These are phyloP conservation scores for Colletotrichum falcatum DNA, from an alignment of 2,329 filamentous ascomycete species.

Conservation along the genomic window DNA sequence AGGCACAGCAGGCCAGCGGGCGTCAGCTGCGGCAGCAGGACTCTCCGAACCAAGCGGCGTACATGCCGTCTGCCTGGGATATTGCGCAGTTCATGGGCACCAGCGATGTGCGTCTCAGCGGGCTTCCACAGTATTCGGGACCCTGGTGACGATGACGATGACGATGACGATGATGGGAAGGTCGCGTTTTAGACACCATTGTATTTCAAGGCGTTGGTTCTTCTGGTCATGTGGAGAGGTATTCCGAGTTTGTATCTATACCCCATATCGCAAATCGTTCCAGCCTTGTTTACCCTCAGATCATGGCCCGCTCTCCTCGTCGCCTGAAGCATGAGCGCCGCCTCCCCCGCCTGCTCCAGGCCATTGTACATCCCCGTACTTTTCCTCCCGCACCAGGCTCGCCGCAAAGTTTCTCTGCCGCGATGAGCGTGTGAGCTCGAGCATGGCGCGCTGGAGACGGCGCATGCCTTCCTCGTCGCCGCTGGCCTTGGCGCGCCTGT, in stretches of 20 bases:
- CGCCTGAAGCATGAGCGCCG: too few relatives aligned
- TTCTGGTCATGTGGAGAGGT: neutral
- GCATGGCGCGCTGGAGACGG: slow-evolving; percentile 43
- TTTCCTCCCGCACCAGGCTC: slow-evolving; percentile 23
- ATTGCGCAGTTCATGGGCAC: slow-evolving; percentile 39
- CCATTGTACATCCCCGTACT: slow-evolving; percentile 23
- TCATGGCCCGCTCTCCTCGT: neutral
- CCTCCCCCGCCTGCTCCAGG: neutral
- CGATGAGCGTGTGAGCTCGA: slow-evolving; percentile 23
- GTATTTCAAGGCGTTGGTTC: neutral
- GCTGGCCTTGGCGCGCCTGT: slow-evolving; percentile 45
- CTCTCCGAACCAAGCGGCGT: slow-evolving; percentile 13
- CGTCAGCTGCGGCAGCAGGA: slow-evolving; percentile 21
- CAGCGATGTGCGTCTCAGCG: slow-evolving; percentile 21
- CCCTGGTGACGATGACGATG: slow-evolving; percentile 30
- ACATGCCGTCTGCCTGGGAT: slow-evolving; percentile 36
- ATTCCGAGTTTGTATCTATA: slow-evolving; percentile 36
- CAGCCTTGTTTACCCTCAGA: neutral
- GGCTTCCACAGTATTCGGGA: slow-evolving; percentile 27
- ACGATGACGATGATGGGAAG: neutral
- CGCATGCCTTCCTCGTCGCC: slow-evolving; percentile 45
- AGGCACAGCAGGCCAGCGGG: slow-evolving; percentile 19
- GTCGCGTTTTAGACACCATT: neutral
- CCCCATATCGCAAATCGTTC: slow-evolving; percentile 10
- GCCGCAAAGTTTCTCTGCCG: slow-evolving; percentile 29